Evolutionary conservation across 192 early-diverging fungal genomes (phyloP), one percentile per base, ranked within the genome.

Genomic region (Hyaloraphidium curvatum): DNA sequence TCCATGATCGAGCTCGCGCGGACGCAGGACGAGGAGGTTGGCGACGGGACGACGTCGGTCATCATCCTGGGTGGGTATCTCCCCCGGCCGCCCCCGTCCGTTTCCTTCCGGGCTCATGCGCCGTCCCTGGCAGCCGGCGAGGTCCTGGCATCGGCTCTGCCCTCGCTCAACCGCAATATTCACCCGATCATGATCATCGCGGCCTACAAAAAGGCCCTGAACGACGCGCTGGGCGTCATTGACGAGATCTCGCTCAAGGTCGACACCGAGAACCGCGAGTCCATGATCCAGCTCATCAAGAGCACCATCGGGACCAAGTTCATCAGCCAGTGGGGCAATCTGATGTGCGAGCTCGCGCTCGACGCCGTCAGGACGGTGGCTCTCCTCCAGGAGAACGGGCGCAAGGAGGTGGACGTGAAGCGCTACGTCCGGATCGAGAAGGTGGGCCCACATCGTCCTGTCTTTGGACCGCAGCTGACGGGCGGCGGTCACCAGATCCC

Each of bases 21-120:
- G 70, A 98, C 95, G 52, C 95, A 99, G 74, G 95, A 99, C 68
- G 95, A 99, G 66, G 95, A 99, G 70, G 92, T 96, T 39, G 95
- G 95, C 56, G 95, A 99, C 61, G 95, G 95, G 55, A 99, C 95
- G 9, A 99, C 95, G 14, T 83, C 79, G 61, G 95, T 99, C 56
- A 97, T 99, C 59, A 95, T 99, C 59, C 76, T 99, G 35, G 87
- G 87, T 91, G 71, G 59, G 56, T 51, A 5, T 7, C 19, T 22
- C 13, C 21, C 17, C 19, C 30, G 37, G 52, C 17, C 14, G 7
- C 35, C 14, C 43, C 3, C 27, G 7, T 26, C 9, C 7, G 5
- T 50, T 9, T 22, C 7, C 28, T 7, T 22, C 19, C 1, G 5
- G 27, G 37, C 14, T 55, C 4, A 16, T 19, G 22, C 22, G 22